Evolutionary conservation across 2,329 filamentous ascomycete species (phyloP).

Genomic region (Neocucurbitaria cava): DNA sequence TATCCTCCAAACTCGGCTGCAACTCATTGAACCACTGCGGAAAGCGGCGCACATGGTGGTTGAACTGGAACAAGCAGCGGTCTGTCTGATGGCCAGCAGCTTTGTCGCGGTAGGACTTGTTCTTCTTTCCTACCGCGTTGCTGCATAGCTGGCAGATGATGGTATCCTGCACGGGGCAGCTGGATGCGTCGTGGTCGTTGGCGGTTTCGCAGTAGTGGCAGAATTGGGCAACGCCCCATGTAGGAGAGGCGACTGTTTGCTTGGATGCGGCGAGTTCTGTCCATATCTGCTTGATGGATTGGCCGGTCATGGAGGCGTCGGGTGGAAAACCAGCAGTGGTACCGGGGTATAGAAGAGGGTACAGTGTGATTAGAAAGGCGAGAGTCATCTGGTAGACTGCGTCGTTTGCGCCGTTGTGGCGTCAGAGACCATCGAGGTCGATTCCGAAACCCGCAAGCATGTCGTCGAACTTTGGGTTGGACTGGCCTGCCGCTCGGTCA

Average conservation of each 20-base stretch:
- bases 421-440: background rate
- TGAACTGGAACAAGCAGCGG: no score
- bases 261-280: background rate
- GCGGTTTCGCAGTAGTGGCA: background rate
- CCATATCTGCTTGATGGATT: background rate
- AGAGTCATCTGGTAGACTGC: constrained; percentile 3
- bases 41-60: no score
- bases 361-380: background rate
- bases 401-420: constrained; percentile 2
- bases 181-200: background rate
- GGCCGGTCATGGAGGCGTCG: background rate
- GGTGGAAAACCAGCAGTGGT: background rate
- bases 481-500: background rate
- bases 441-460: background rate
- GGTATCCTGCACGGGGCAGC: background rate
- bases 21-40: no score
- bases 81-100: no score
- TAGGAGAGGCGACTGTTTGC: background rate
- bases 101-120: no score
- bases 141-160: no score
- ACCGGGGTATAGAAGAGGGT: background rate
- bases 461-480: background rate
- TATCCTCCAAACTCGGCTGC: no score
- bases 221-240: background rate
- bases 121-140: no score